phyloP scores from a whole-genome alignment of 306 rosid genomes.

The Betula pendula region DNA sequence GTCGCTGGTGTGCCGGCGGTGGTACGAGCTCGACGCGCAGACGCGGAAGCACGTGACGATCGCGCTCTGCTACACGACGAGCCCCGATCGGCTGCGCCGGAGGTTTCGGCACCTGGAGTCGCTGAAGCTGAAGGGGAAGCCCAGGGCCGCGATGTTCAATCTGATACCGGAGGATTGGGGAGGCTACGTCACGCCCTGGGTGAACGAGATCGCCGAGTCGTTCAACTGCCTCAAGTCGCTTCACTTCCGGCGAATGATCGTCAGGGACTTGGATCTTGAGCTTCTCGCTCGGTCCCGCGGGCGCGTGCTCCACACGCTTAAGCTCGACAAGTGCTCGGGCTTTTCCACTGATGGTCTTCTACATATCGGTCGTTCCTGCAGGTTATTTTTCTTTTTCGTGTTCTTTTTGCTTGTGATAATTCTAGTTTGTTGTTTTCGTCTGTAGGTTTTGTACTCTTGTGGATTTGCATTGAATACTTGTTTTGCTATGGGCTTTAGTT shows the following conservation, averaged over 20 bases:
- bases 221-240: constrained; percentile 67
- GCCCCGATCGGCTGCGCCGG: constrained; percentile 64
- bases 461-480: background rate
- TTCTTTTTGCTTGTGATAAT: background rate
- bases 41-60: constrained; percentile 95
- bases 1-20: constrained; percentile 78
- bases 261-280: constrained; percentile 76
- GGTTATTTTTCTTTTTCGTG: constrained; percentile 33
- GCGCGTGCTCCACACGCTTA: constrained; percentile 63
- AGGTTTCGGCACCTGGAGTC: constrained; percentile 80
- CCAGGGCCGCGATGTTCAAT: constrained; percentile 95
- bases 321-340: constrained; percentile 92
- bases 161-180: constrained; percentile 98
- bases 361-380: constrained; percentile 67
- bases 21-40: constrained; percentile 84
- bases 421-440: background rate
- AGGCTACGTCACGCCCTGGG: constrained; percentile 87
- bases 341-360: constrained; percentile 85
- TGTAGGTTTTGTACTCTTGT: too few relatives aligned
- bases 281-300: constrained; percentile 63
- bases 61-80: constrained; percentile 88
- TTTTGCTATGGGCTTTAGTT: background rate
- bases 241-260: constrained; percentile 95
- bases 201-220: constrained; percentile 54
- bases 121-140: constrained; percentile 81